Base-by-base conservation (phyloP, 1,284 basidiomycete genomes). In the Cutaneotrichosporon sp. region DNA sequence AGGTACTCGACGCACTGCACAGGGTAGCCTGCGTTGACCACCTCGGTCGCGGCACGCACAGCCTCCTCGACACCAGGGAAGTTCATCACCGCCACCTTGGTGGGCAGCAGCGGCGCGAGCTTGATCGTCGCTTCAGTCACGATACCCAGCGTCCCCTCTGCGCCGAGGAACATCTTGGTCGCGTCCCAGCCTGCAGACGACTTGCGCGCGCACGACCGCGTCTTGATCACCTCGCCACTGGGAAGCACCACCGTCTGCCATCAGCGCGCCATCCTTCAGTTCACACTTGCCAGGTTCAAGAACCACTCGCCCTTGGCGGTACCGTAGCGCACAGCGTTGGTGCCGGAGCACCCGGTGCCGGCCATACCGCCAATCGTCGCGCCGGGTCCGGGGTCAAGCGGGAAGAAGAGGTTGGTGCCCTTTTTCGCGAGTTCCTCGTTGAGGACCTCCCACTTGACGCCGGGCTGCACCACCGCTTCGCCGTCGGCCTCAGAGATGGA, bases 341-440 rank as follows among this genome's bases (percentile, higher is more conserved):
- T 90, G 78, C 77, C 72, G 52, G 66, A 65, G 60, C 70, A 74
- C 0, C 87, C 87, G 0, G 87, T 92, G 46, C 85, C 86, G 22
- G 90, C 79, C 90, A 97, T 96, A 0, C 92, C 93, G 23, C 91
- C 92, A 34, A 96, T 85, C 0, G 88, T 90, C 1, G 91, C 90
- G 8, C 77, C 77, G 20, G 74, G 71, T 51, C 72, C 73, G 10
- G 88, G 89, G 65, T 91, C 88, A 59, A 93, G 84, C 0, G 92
- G 92, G 68, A 93, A 94, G 79, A 96, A 96, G 13, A 96, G 73
- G 0, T 85, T 84, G 46, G 88, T 83, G 7, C 83, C 86, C 71
- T 84, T 80, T 48, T 84, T 79, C 60, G 80, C 80, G 17, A 94
- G 77, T 4, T 79, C 79, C 18, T 83, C 82, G 64, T 97, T 97